These are phyloP conservation scores for Aureobasidium sp. DNA, from an alignment of 2,329 filamentous ascomycete genomes.

Conservation along the genomic window DNA sequence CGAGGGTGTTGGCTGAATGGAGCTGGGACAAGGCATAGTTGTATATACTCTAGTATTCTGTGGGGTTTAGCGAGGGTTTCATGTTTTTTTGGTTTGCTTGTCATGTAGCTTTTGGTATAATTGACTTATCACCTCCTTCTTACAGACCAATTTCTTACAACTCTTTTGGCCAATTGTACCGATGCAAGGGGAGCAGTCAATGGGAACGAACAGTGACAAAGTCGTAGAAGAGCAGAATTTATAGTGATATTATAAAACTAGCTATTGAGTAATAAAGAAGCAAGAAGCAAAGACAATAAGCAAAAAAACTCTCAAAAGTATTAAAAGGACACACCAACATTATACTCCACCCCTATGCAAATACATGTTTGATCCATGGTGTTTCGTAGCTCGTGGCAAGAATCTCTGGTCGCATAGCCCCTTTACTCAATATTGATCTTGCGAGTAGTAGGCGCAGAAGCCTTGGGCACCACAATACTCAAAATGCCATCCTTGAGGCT, in stretches of 20 bases:
- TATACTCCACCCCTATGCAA: slow-evolving; percentile 2
- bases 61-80: too few species aligned
- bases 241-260: too few species aligned
- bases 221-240: too few species aligned
- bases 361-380: background rate
- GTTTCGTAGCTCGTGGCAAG: background rate
- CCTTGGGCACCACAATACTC: slow-evolving; percentile 52
- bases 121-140: too few species aligned
- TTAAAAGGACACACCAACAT: background rate
- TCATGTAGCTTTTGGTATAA: too few species aligned
- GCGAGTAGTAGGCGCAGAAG: slow-evolving; percentile 39
- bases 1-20: background rate
- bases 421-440: slow-evolving; percentile 52
- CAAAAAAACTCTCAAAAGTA: background rate
- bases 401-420: background rate
- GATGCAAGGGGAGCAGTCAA: too few species aligned
- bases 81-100: too few species aligned
- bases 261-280: background rate
- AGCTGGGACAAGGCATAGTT: background rate
- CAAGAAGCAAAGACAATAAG: background rate
- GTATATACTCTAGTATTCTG: background rate
- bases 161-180: too few species aligned
- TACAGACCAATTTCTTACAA: too few species aligned
- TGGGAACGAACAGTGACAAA: too few species aligned
- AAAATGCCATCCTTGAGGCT: slow-evolving; percentile 55